A percentile compares a stretch with the other conserved stretches of the same genome.
Conservation (phyloP, 129 eudicot genomes). For the Scalesia atractyloides region DNA sequence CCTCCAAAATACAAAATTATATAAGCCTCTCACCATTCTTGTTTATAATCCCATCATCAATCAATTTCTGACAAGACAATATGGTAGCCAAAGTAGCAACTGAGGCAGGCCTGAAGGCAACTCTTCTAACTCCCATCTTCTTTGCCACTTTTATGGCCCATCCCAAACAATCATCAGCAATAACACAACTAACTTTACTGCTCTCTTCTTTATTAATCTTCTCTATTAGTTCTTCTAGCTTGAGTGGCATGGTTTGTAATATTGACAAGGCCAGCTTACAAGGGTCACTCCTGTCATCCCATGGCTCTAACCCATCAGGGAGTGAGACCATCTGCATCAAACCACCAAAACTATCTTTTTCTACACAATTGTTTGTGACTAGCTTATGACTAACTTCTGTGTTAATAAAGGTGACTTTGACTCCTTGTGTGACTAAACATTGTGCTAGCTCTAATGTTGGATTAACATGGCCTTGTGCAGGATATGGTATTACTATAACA, state of each 20-base stretch:
- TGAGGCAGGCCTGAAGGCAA: constrained; percentile 49
- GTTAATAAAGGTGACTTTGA: constrained; percentile 52
- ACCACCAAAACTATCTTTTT: constrained; percentile 23
- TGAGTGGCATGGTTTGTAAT: constrained; percentile 31
- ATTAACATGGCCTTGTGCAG: constrained; percentile 79
- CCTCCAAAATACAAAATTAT: too few relatives aligned
- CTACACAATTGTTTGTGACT: constrained; percentile 28
- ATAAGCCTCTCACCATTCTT: constrained; percentile 41
- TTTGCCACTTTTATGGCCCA: constrained; percentile 48
- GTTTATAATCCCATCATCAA: constrained; percentile 49
- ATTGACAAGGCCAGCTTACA: constrained; percentile 28
- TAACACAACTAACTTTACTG: constrained; percentile 38
- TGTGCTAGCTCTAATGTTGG: constrained; percentile 57
- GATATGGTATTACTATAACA: constrained; percentile 51
- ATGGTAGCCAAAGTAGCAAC: constrained; percentile 33
- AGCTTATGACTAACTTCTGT: constrained; percentile 51
- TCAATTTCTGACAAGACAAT: constrained; percentile 28
- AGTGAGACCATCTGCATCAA: constrained; percentile 38
- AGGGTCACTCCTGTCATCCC: constrained; percentile 53
- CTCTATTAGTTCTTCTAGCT: constrained; percentile 42
- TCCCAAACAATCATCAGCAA: constrained; percentile 50
- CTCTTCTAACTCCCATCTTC: constrained; percentile 41
- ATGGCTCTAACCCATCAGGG: constrained; percentile 60
- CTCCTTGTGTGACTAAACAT: constrained; percentile 35
- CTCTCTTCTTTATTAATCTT: constrained; percentile 25